A percentile compares a stretch with the other conserved stretches of the same genome.
phyloP scores from a whole-genome alignment of 2,329 filamentous ascomycete genomes.

The Purpureocillium lavendulum region DNA sequence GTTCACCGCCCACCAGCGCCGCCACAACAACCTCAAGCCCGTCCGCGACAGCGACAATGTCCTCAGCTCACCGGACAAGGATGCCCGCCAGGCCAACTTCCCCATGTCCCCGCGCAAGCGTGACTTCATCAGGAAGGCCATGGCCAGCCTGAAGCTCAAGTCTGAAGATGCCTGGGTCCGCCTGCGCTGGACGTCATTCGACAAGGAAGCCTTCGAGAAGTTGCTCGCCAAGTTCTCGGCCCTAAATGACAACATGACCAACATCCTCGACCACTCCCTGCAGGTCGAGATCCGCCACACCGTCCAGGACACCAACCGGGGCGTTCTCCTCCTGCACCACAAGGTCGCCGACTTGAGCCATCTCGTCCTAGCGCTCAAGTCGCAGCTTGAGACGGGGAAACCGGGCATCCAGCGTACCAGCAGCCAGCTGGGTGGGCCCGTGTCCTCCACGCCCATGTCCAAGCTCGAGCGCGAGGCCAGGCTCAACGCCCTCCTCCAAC shows the following conservation, averaged over 20 bases:
- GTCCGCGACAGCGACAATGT: slow-evolving; percentile 24
- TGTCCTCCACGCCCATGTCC: slow-evolving; percentile 19
- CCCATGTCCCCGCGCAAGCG: slow-evolving; percentile 31
- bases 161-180: slow-evolving; percentile 24
- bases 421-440: slow-evolving; percentile 7
- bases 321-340: slow-evolving; percentile 37
- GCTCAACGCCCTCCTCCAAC: slow-evolving; percentile 28
- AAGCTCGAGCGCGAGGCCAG: slow-evolving; percentile 27
- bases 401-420: too few species aligned
- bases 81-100: slow-evolving; percentile 35
- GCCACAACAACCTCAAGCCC: slow-evolving; percentile 26
- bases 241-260: slow-evolving; percentile 39
- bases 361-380: slow-evolving; percentile 35
- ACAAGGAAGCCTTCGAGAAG: slow-evolving; percentile 35
- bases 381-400: slow-evolving; percentile 25
- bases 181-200: slow-evolving; percentile 36
- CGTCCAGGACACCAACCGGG: slow-evolving; percentile 38
- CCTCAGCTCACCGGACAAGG: slow-evolving; percentile 30
- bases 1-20: slow-evolving; percentile 32
- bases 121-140: slow-evolving; percentile 35
- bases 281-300: slow-evolving; percentile 38
- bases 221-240: slow-evolving; percentile 33
- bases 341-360: slow-evolving; percentile 35
- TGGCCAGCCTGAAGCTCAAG: slow-evolving; percentile 27
- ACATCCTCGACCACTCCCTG: slow-evolving; percentile 35